Evolutionary conservation across 345 rosid species (phyloP).

Genomic region (Populus pruinosa): DNA sequence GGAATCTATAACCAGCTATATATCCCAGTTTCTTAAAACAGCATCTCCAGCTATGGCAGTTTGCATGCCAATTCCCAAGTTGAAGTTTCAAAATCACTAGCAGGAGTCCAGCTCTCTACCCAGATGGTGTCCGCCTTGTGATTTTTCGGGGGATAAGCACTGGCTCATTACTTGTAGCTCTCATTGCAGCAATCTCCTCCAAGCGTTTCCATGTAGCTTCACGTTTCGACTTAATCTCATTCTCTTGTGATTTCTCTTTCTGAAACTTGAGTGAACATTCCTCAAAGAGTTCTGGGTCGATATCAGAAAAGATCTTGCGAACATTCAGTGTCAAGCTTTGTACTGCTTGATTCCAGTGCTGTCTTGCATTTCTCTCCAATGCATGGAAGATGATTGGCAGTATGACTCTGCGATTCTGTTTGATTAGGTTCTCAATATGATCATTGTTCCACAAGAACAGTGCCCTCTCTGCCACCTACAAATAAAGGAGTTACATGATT

Average conservation of each 20-base stretch:
- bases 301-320: too few species aligned
- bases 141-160: constrained; percentile 40
- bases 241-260: constrained; percentile 59
- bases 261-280: constrained; percentile 60
- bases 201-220: constrained; percentile 67
- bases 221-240: constrained; percentile 42
- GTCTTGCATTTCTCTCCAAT: constrained; percentile 58
- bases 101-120: constrained; percentile 23
- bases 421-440: constrained; percentile 74
- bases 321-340: too few species aligned
- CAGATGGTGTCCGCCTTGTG: constrained; percentile 25
- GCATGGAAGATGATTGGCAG: constrained; percentile 75
- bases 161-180: constrained; percentile 43
- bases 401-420: constrained; percentile 64
- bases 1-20: constrained; percentile 7
- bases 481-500: neutral
- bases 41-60: neutral
- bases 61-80: constrained; percentile 14
- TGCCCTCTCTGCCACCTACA: constrained; percentile 83
- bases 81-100: neutral
- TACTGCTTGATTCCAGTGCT: too few species aligned
- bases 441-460: constrained; percentile 88
- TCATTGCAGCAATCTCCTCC: constrained; percentile 65
- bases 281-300: constrained; percentile 67
- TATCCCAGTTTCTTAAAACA: constrained; percentile 10